phyloP scores from a whole-genome alignment of 1,284 basidiomycete species.

The Boletus sp. region DNA sequence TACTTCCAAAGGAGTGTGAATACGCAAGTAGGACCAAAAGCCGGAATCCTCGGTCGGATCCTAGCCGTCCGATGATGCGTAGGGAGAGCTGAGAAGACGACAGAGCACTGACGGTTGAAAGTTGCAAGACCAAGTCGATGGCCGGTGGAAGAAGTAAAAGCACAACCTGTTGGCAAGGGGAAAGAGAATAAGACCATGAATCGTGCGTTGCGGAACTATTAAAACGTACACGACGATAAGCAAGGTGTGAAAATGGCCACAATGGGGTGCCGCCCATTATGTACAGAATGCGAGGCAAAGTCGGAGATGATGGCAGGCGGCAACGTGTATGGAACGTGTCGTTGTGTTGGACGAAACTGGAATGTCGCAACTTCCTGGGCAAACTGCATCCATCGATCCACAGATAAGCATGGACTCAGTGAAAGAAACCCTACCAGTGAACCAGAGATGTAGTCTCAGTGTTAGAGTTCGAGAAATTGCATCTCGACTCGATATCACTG shows the following conservation, averaged over 20 bases:
- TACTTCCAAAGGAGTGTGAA: constrained; percentile 18
- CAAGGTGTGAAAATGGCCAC: constrained; percentile 6
- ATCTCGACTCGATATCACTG: too few species aligned
- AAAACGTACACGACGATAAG: constrained; percentile 9
- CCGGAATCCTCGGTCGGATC: constrained; percentile 1
- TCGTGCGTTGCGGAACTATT: constrained; percentile 12
- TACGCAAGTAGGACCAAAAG: neutral
- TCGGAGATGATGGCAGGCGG: constrained; percentile 23
- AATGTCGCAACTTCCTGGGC: too few species aligned
- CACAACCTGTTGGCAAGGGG: constrained; percentile 1
- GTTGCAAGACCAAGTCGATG: constrained; percentile 4
- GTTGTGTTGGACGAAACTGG: neutral
- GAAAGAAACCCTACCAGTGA: neutral
- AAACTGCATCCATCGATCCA: too few species aligned
- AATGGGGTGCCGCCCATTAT: constrained; percentile 14
- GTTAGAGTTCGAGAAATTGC: too few species aligned
- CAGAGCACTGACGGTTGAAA: neutral
- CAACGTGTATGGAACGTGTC: constrained; percentile 21
- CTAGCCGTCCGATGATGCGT: constrained; percentile 7
- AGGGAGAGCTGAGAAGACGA: constrained; percentile 1
- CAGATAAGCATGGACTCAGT: too few species aligned
- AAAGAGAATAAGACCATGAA: constrained; percentile 17
- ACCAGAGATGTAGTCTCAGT: neutral
- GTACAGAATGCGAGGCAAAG: constrained; percentile 3
- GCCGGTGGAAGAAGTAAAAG: neutral